Base-by-base conservation (phyloP, 2,329 filamentous ascomycete genomes). In the Xylaria sp. region DNA sequence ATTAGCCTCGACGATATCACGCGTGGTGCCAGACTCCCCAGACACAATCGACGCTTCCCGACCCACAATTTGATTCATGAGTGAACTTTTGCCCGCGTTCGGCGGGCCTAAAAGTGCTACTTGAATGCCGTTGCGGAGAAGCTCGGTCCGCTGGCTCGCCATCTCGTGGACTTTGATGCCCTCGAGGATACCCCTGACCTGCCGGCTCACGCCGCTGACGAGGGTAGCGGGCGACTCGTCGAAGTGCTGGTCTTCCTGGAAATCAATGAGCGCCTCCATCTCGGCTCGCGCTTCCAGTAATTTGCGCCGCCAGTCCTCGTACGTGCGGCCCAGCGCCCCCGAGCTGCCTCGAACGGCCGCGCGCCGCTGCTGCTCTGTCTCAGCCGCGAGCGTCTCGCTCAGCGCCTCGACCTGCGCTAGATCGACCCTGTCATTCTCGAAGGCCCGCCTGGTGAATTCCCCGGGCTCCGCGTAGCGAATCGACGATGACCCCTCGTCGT, bases 171-270 rank as follows among this genome's bases (percentile, higher is more conserved):
- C 79, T 15, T 83, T 82, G 68, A 98, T 90, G 66, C 90, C 86
- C 36, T 79, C 77, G 64, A 89, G 83, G 65, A 98, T 87, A 0
- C 77, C 79, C 1, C 79, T 77, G 2, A 97, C 88, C 76, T 94
- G 89, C 0, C 73, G 74, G 1, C 89, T 86, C 36, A 98, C 92
- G 58, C 90, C 93, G 0, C 78, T 79, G 54, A 97, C 86, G 25
- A 98, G 84, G 64, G 92, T 87, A 0, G 86, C 82, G 0, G 94
- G 92, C 2, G 93, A 91, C 80, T 97, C 94, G 74, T 98, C 94
- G 76, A 99, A 97, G 82, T 98, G 93, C 81, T 99, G 95, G 76
- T 98, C 96, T 79, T 99, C 96, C 0, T 93, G 92, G 79, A 99
- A 99, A 80, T 99, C 96, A 70, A 99, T 98, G 73, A 99, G 82